These are phyloP conservation scores for Begonia loranthoides DNA, from an alignment of 306 rosid species.

Conservation along the genomic window DNA sequence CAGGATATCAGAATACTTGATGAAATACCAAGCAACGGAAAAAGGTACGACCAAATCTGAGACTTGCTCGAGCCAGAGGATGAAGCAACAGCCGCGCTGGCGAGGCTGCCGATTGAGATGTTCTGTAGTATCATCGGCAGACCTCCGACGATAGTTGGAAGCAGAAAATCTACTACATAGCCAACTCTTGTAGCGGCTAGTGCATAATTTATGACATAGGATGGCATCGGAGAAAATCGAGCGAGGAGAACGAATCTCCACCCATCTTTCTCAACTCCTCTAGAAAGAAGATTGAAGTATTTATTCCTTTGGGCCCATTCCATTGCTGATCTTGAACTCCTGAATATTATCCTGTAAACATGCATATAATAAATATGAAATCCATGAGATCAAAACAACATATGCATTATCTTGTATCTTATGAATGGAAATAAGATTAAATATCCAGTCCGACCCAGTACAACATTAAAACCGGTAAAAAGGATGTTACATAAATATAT, in stretches of 20 bases:
- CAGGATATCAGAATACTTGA: constrained; percentile 72
- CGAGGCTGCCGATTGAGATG: constrained; percentile 87
- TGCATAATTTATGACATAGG: constrained; percentile 78
- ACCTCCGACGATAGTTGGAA: constrained; percentile 76
- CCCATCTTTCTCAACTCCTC: constrained; percentile 91
- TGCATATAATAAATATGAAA: background rate
- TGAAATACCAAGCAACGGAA: constrained; percentile 56
- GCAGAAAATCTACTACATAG: constrained; percentile 69
- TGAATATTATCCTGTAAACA: constrained; percentile 52
- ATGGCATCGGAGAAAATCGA: constrained; percentile 90
- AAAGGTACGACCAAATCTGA: constrained; percentile 60
- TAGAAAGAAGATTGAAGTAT: constrained; percentile 56
- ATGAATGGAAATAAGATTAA: too few species aligned
- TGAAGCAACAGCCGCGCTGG: constrained; percentile 79
- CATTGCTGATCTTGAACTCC: constrained; percentile 66
- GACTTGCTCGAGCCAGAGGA: constrained; percentile 53
- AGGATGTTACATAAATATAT: too few species aligned
- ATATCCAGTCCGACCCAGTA: too few species aligned
- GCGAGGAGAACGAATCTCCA: constrained; percentile 97
- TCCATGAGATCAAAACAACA: background rate
- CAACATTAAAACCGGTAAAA: too few species aligned
- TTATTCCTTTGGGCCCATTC: constrained; percentile 71
- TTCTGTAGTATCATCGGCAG: constrained; percentile 93
- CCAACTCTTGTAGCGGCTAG: constrained; percentile 80
- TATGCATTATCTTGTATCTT: too few species aligned